These are phyloP conservation scores for Fusarium sp. DNA, from an alignment of 2,329 filamentous ascomycete species.

Conservation along the genomic window DNA sequence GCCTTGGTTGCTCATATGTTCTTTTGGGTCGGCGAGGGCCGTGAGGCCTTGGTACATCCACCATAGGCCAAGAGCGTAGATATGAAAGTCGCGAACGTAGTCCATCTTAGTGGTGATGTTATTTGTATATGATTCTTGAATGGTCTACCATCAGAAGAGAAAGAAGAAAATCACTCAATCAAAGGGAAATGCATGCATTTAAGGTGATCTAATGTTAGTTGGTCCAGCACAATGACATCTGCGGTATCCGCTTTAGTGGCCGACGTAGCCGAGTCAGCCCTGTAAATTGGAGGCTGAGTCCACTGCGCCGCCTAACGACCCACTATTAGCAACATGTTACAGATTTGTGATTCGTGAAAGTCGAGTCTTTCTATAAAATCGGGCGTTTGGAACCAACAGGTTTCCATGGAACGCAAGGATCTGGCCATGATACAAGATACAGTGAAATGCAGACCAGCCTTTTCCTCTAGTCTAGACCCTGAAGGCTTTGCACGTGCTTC, in stretches of 20 bases:
- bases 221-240: neutral
- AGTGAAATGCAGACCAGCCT: neutral
- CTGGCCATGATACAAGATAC: neutral
- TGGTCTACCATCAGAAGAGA: too few relatives aligned
- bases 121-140: too few relatives aligned
- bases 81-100: neutral
- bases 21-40: neutral
- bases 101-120: neutral
- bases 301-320: neutral
- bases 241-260: neutral
- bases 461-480: neutral
- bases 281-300: neutral
- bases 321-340: neutral
- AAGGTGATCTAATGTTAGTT: neutral
- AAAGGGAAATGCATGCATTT: neutral
- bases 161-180: too few relatives aligned
- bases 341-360: neutral
- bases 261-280: neutral
- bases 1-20: neutral
- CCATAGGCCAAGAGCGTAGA: neutral
- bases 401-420: neutral
- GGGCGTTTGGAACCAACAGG: neutral
- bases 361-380: neutral
- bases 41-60: neutral
- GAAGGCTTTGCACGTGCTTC: neutral